Percentiles rank a stretch among this genome's conserved stretches.
Conservation (phyloP, 768 basidiomycete species). For the Lanmaoa rubissima region DNA sequence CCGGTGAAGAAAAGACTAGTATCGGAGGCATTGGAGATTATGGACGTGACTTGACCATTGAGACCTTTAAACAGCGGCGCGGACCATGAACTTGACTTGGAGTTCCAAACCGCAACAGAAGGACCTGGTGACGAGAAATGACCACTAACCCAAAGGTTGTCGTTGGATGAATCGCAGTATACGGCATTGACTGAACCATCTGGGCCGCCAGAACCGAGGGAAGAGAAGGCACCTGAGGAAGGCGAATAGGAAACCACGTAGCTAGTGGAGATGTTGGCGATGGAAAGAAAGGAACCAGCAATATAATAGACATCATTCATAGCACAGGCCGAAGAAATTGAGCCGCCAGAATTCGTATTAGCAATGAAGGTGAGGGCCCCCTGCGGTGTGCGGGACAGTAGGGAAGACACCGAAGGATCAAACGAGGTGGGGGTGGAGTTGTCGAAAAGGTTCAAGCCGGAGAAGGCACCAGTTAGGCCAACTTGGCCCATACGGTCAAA, state of each 20-base stretch:
- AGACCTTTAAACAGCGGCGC: slow-evolving; percentile 81
- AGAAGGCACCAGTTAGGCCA: slow-evolving; percentile 83
- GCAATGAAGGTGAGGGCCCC: slow-evolving; percentile 71
- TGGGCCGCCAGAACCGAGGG: slow-evolving; percentile 67
- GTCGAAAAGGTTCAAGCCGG: slow-evolving; percentile 78
- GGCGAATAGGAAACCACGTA: slow-evolving; percentile 80
- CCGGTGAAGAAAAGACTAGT: slow-evolving; percentile 85
- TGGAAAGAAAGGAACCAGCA: slow-evolving; percentile 78
- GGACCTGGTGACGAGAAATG: slow-evolving; percentile 64
- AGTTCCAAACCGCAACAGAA: slow-evolving; percentile 71
- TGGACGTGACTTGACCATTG: slow-evolving; percentile 66
- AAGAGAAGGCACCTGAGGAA: slow-evolving; percentile 52
- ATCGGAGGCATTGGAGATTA: slow-evolving; percentile 68
- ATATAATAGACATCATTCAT: slow-evolving; percentile 72
- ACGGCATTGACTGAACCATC: slow-evolving; percentile 72
- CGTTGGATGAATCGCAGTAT: slow-evolving; percentile 68
- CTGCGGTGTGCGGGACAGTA: slow-evolving; percentile 60
- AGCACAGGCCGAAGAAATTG: slow-evolving; percentile 70
- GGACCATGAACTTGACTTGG: slow-evolving; percentile 65
- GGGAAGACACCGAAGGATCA: slow-evolving; percentile 69
- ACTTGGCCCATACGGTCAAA: slow-evolving; percentile 88
- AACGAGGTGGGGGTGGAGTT: slow-evolving; percentile 54
- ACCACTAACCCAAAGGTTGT: slow-evolving; percentile 79
- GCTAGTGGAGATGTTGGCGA: slow-evolving; percentile 54
- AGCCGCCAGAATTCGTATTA: slow-evolving; percentile 78